These are phyloP conservation scores for Talaromyces islandicus DNA, from an alignment of 2,329 filamentous ascomycete genomes.

Conservation along the genomic window DNA sequence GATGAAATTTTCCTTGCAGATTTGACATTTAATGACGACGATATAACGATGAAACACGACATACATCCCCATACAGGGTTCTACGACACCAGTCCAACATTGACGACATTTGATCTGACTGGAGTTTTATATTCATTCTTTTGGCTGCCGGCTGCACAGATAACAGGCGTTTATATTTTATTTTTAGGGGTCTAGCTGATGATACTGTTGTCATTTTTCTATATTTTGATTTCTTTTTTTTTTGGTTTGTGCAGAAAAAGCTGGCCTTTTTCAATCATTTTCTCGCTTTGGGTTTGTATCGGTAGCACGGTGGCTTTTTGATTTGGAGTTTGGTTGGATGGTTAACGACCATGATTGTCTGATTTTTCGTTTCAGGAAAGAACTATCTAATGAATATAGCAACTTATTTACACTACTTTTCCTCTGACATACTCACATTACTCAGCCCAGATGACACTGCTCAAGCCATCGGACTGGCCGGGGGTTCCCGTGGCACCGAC, in stretches of 20 bases:
- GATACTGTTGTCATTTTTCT: background rate
- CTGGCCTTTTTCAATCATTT: constrained; percentile 1
- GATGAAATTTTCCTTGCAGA: background rate
- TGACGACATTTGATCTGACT: background rate
- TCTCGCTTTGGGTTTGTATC: constrained; percentile 1
- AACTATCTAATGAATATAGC: background rate
- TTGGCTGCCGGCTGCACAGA: background rate
- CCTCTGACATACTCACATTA: constrained; percentile 4
- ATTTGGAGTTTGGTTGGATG: background rate
- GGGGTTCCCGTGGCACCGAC: constrained; percentile 24
- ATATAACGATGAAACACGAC: background rate
- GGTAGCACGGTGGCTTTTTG: constrained; percentile 9
- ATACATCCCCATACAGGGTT: background rate
- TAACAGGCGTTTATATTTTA: background rate
- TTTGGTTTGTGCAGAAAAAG: background rate
- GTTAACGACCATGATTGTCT: background rate
- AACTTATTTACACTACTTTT: background rate
- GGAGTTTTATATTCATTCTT: background rate
- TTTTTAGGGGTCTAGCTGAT: background rate
- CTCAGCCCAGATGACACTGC: constrained; percentile 31
- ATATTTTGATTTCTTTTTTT: background rate
- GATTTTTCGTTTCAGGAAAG: background rate
- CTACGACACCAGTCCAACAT: background rate
- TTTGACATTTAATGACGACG: background rate
- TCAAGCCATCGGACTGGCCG: constrained; percentile 24